These are phyloP conservation scores for Aphanomyces euteiches DNA, from an alignment of 352 stramenopile species.

Conservation along the genomic window DNA sequence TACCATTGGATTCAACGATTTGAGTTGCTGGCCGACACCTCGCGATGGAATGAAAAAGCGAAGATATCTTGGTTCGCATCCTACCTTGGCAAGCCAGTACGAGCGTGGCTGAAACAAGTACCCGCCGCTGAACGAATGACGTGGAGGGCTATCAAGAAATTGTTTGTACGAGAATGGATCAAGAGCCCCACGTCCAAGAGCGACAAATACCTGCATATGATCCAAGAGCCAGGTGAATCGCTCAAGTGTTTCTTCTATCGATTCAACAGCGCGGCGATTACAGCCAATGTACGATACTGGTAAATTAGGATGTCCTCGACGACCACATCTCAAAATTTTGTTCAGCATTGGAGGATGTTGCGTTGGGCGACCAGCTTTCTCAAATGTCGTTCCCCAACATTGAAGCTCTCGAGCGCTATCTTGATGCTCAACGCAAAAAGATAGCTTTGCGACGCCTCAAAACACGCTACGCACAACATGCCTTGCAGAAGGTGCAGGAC, in stretches of 20 bases:
- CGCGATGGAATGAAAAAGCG: background rate
- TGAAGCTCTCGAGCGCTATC: too few species aligned
- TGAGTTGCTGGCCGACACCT: background rate
- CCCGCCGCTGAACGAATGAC: background rate
- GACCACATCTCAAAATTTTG: too few species aligned
- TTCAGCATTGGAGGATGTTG: too few species aligned
- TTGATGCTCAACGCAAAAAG: too few species aligned
- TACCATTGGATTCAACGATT: background rate
- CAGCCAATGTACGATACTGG: too few species aligned
- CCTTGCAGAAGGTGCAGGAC: too few species aligned
- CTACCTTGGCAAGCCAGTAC: background rate
- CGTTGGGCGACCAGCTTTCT: too few species aligned
- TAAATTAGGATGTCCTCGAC: too few species aligned
- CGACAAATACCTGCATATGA: background rate
- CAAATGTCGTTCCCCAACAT: too few species aligned
- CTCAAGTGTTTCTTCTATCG: background rate
- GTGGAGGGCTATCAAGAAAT: background rate
- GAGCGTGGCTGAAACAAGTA: background rate
- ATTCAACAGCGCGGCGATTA: background rate
- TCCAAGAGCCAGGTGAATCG: background rate
- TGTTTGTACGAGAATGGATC: conserved; percentile 1
- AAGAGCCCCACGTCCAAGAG: background rate
- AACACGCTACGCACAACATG: too few species aligned
- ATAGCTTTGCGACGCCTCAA: too few species aligned
- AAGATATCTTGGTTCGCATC: conserved; percentile 3